Conservation (phyloP, 2,329 filamentous ascomycete genomes). For the Aureobasidium leucospermi region DNA sequence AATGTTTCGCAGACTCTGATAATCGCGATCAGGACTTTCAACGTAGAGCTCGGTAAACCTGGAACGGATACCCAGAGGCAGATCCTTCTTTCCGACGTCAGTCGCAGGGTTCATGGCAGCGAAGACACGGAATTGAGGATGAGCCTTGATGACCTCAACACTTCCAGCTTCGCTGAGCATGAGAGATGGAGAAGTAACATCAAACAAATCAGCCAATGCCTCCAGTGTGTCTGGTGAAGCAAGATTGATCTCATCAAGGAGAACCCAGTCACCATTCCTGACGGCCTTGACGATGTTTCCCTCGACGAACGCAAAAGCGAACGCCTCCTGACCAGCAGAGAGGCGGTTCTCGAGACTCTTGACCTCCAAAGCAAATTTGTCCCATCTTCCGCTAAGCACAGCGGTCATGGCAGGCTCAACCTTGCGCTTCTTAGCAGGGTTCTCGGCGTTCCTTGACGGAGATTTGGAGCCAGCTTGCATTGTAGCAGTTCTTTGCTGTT, state of each 20-base stretch:
- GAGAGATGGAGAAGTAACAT: conserved; percentile 68
- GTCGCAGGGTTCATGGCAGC: conserved; percentile 99
- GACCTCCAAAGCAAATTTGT: conserved; percentile 65
- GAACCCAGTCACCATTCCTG: conserved; percentile 91
- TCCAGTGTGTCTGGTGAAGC: conserved; percentile 92
- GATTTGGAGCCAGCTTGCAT: conserved; percentile 21
- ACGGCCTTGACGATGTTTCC: conserved; percentile 95
- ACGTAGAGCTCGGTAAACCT: conserved; percentile 96
- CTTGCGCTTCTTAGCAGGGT: conserved; percentile 65
- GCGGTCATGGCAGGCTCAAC: conserved; percentile 44
- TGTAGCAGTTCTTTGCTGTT: conserved; percentile 39
- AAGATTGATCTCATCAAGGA: conserved; percentile 95
- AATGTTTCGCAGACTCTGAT: conserved; percentile 79
- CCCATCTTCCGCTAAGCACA: conserved; percentile 60
- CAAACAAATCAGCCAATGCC: conserved; percentile 82
- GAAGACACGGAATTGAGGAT: conserved; percentile 91
- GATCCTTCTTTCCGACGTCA: conserved; percentile 90
- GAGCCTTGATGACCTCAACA: conserved; percentile 80
- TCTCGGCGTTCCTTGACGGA: conserved; percentile 45
- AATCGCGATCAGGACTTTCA: conserved; percentile 76
- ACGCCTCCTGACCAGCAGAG: conserved; percentile 61
- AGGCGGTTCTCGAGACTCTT: conserved; percentile 76
- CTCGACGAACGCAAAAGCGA: conserved; percentile 93
- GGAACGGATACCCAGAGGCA: conserved; percentile 80
- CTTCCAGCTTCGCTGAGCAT: conserved; percentile 89